These are phyloP conservation scores for Metschnikowia proteae DNA, from an alignment of 805 yeast species.

Conservation along the genomic window DNA sequence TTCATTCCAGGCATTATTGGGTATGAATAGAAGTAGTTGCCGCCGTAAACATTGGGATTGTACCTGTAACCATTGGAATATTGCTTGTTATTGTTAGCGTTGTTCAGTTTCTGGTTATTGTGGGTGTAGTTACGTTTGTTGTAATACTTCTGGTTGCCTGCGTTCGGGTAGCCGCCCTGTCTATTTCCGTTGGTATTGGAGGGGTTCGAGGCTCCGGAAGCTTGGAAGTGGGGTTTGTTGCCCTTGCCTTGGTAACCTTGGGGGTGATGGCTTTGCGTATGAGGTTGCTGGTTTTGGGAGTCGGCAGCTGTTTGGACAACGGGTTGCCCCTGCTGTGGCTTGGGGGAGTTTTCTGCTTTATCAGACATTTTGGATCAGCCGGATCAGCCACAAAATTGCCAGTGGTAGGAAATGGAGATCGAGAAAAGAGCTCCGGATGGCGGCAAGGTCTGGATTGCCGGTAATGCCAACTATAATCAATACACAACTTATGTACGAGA, in stretches of 20 bases:
- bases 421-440: not conserved
- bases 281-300: slow-evolving; percentile 1
- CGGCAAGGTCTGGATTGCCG: slow-evolving; percentile 5
- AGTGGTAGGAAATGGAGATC: not conserved
- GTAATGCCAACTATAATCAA: slow-evolving; percentile 3
- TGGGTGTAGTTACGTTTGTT: slow-evolving; percentile 13
- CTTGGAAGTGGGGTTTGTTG: slow-evolving; percentile 1
- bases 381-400: not conserved
- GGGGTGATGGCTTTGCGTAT: slow-evolving; percentile 7
- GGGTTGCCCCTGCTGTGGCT: slow-evolving; percentile 4
- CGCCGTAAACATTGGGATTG: slow-evolving; percentile 14
- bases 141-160: slow-evolving; percentile 15
- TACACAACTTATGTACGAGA: slow-evolving; percentile 3
- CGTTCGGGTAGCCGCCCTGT: slow-evolving; percentile 17
- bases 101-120: slow-evolving; percentile 8
- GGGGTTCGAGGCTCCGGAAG: not conserved
- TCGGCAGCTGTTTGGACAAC: not conserved
- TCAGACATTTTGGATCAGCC: slow-evolving; percentile 9
- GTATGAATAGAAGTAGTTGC: slow-evolving; percentile 15
- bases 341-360: slow-evolving; percentile 7
- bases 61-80: slow-evolving; percentile 14
- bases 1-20: slow-evolving; percentile 17
- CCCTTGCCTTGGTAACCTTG: slow-evolving; percentile 7
- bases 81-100: slow-evolving; percentile 14
- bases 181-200: slow-evolving; percentile 10